Percentiles rank a stretch among this genome's conserved stretches.
Evolutionary conservation across 1,284 basidiomycete genomes (phyloP).

Genomic region (Termitomyces sp.): DNA sequence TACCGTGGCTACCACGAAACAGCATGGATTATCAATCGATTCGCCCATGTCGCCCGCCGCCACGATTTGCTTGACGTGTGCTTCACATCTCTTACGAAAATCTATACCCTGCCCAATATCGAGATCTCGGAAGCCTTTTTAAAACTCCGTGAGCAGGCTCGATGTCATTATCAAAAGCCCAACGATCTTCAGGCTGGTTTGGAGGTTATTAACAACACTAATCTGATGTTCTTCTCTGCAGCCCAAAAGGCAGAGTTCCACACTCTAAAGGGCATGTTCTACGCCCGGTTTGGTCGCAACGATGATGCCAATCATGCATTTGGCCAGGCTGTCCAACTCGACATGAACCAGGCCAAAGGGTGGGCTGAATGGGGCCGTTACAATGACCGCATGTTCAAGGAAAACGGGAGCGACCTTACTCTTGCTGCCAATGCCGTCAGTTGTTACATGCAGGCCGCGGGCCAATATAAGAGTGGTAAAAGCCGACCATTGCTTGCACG

Average conservation of each 20-base stretch:
- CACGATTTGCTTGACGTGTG: slow-evolving; percentile 97
- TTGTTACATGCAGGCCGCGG: slow-evolving; percentile 97
- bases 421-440: slow-evolving; percentile 90
- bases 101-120: slow-evolving; percentile 98
- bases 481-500: slow-evolving; percentile 89
- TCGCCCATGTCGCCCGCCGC: slow-evolving; percentile 98
- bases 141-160: slow-evolving; percentile 98
- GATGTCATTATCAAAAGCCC: slow-evolving; percentile 96
- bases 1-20: slow-evolving; percentile 99
- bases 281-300: slow-evolving; percentile 80
- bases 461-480: slow-evolving; percentile 93
- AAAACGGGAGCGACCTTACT: slow-evolving; percentile 66
- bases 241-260: slow-evolving; percentile 98
- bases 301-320: slow-evolving; percentile 94
- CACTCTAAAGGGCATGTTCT: slow-evolving; percentile 99
- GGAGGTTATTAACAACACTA: slow-evolving; percentile 99
- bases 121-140: slow-evolving; percentile 99
- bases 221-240: slow-evolving; percentile 95
- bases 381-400: slow-evolving; percentile 92
- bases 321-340: slow-evolving; percentile 93
- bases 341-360: slow-evolving; percentile 91
- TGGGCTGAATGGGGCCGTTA: slow-evolving; percentile 99
- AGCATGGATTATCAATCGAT: slow-evolving; percentile 99
- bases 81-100: slow-evolving; percentile 92
- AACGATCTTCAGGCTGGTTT: slow-evolving; percentile 91